Percentiles rank a stretch among this genome's conserved stretches.
phyloP scores from a whole-genome alignment of 1,139 yeast genomes.

The Kodamaea alishanica region DNA sequence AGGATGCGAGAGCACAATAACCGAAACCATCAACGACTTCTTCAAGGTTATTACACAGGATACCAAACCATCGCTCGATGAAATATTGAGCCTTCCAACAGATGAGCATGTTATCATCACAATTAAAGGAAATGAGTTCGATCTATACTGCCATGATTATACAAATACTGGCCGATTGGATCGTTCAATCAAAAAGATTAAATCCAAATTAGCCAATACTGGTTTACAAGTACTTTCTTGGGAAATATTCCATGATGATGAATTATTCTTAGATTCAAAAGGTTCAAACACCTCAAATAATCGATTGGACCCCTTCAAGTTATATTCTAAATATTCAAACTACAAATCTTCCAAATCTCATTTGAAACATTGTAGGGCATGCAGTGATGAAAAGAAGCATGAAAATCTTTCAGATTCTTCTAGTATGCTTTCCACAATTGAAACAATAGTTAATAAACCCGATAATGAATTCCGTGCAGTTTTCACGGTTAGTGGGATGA shows the following conservation, averaged over 20 bases:
- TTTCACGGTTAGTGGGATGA: conserved; percentile 60
- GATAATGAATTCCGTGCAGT: conserved; percentile 44
- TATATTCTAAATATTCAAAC: conserved; percentile 6
- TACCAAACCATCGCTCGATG: conserved; percentile 23
- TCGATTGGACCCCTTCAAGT: conserved; percentile 4
- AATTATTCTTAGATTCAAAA: conserved; percentile 13
- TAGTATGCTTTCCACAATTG: conserved; percentile 14
- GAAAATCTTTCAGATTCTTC: neutral
- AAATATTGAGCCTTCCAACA: conserved; percentile 8
- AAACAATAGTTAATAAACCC: conserved; percentile 28
- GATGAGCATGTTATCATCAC: conserved; percentile 11
- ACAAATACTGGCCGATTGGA: conserved; percentile 8
- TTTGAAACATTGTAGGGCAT: conserved; percentile 30
- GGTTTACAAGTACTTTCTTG: conserved; percentile 37
- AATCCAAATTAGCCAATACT: conserved; percentile 19
- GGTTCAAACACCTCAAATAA: neutral
- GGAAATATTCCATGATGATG: conserved; percentile 25
- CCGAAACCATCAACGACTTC: conserved; percentile 15
- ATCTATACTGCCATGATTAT: conserved; percentile 16
- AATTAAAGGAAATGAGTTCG: conserved; percentile 19
- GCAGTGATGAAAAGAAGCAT: conserved; percentile 18
- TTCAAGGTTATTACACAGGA: conserved; percentile 16
- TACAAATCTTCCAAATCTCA: conserved; percentile 21
- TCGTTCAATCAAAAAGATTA: conserved; percentile 20
- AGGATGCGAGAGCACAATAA: conserved; percentile 43